Percentiles rank a stretch among this genome's conserved stretches.
phyloP scores from a whole-genome alignment of 192 early-diverging fungal genomes.

The Haplosporangium gracile region DNA sequence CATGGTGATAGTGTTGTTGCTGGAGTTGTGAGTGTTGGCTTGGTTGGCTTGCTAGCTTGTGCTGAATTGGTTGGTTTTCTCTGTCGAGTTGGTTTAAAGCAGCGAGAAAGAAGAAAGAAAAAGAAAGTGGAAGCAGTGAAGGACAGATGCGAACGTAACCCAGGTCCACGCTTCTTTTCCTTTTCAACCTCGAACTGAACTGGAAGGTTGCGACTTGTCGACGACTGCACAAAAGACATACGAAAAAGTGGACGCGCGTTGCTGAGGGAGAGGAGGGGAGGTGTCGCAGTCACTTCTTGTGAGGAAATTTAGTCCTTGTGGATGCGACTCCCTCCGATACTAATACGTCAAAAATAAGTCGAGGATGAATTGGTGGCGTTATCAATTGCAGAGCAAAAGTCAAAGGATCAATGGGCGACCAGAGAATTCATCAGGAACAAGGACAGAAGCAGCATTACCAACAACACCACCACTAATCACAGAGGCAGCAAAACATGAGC shows the following conservation, averaged over 20 bases:
- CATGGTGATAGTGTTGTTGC: neutral
- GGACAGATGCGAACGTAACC: constrained; percentile 10
- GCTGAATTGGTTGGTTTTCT: neutral
- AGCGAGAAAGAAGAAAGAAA: neutral
- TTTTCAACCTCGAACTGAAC: neutral
- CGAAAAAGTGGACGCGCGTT: constrained; percentile 34
- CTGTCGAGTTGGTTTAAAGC: neutral
- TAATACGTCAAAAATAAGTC: neutral
- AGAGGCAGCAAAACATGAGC: neutral
- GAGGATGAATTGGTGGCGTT: neutral
- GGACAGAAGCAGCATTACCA: neutral
- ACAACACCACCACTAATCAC: neutral
- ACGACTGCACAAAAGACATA: constrained; percentile 4
- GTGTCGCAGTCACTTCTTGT: neutral
- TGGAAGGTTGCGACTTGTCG: neutral
- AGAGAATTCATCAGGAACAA: neutral
- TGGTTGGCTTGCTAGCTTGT: neutral
- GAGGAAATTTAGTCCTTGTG: neutral
- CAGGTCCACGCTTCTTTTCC: neutral
- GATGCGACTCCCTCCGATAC: neutral
- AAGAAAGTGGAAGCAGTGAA: neutral
- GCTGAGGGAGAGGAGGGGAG: neutral
- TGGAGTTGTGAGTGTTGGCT: neutral
- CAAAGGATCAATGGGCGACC: neutral
- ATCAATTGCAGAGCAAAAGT: neutral